These are phyloP conservation scores for Globisporangium camurandrum DNA, from an alignment of 352 stramenopile species.

Conservation along the genomic window DNA sequence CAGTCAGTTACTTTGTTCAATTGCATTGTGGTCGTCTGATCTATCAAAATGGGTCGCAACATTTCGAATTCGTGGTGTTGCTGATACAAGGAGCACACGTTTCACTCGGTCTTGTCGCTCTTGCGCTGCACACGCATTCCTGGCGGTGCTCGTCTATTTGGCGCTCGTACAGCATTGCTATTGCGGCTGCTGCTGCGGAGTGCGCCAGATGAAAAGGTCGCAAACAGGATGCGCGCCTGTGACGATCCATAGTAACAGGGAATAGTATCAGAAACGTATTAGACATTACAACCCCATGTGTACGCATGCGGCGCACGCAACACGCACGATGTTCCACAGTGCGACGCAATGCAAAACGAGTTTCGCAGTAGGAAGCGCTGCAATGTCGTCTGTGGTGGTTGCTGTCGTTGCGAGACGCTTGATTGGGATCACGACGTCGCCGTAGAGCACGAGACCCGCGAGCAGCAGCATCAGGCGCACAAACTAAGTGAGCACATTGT, in stretches of 20 bases:
- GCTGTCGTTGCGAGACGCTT: conserved; percentile 12
- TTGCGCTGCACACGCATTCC: conserved; percentile 7
- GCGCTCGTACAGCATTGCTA: not conserved
- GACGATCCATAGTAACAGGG: not conserved
- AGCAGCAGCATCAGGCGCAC: conserved; percentile 50
- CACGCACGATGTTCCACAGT: conserved; percentile 29
- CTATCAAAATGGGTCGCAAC: no score
- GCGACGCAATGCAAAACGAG: conserved; percentile 29
- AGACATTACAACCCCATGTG: not conserved
- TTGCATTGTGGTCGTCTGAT: no score
- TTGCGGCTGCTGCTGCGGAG: conserved; percentile 6
- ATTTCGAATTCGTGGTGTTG: no score
- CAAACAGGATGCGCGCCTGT: conserved; percentile 25
- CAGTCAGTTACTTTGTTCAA: no score
- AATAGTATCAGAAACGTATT: no score
- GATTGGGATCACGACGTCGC: conserved; percentile 42
- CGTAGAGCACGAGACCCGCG: conserved; percentile 41
- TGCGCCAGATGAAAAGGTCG: conserved; percentile 25
- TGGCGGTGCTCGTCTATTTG: not conserved
- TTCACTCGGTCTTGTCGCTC: conserved; percentile 17
- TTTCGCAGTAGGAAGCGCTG: conserved; percentile 11
- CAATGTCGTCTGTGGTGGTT: conserved; percentile 5
- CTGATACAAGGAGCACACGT: no score
- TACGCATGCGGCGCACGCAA: not conserved
- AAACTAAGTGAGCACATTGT: conserved; percentile 27